These are phyloP conservation scores for Xylariaceae sp. DNA, from an alignment of 2,329 filamentous ascomycete genomes.

Conservation along the genomic window DNA sequence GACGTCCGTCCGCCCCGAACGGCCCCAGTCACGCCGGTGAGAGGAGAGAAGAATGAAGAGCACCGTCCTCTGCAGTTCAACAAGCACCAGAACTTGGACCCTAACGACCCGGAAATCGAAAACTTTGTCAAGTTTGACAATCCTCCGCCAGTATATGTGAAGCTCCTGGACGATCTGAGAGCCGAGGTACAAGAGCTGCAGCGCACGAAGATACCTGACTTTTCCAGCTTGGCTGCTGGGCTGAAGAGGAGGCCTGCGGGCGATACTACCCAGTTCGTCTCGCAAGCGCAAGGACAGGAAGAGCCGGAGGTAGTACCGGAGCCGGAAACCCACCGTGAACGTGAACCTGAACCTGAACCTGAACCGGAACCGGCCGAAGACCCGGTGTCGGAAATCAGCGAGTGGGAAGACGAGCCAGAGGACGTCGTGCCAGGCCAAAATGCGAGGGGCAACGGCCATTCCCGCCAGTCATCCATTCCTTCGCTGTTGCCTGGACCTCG, in stretches of 20 bases:
- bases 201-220: conserved; percentile 25
- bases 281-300: neutral
- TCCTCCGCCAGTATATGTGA: conserved; percentile 39
- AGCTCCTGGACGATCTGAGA: conserved; percentile 38
- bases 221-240: conserved; percentile 22
- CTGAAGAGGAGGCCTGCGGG: conserved; percentile 13
- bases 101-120: conserved; percentile 29
- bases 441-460: neutral
- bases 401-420: conserved; percentile 44
- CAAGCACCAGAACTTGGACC: conserved; percentile 40
- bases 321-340: neutral
- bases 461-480: conserved; percentile 10
- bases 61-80: conserved; percentile 49
- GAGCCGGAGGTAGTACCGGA: neutral
- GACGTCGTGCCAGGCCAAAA: conserved; percentile 12
- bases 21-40: conserved; percentile 18
- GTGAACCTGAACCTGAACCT: conserved; percentile 1
- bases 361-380: conserved; percentile 22
- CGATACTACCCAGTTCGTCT: conserved; percentile 7
- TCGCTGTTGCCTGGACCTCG: conserved; percentile 3
- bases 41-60: conserved; percentile 37
- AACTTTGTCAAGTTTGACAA: conserved; percentile 10
- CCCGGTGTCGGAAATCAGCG: conserved; percentile 43
- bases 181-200: conserved; percentile 34
- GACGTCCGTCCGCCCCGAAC: conserved; percentile 24